Percentiles rank a stretch among this genome's conserved stretches.
These are phyloP conservation scores for Tulasnella sp. DNA, from an alignment of 768 basidiomycete genomes.

Conservation along the genomic window DNA sequence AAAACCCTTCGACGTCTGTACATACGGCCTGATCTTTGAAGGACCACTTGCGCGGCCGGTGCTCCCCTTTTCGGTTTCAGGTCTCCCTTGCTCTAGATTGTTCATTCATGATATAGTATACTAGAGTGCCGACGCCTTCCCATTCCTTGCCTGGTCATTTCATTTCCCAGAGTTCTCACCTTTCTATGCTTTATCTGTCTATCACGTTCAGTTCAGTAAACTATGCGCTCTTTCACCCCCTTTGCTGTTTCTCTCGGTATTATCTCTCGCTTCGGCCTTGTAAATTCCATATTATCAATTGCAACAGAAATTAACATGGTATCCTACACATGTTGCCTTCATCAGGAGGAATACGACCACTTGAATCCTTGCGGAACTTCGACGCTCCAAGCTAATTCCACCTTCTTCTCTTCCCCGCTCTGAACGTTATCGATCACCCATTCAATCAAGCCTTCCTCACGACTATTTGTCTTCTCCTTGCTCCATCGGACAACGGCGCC, in stretches of 20 bases:
- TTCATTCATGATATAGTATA: neutral
- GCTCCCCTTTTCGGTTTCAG: neutral
- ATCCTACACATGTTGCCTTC: neutral
- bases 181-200: constrained; percentile 8
- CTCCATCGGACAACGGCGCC: constrained; percentile 18
- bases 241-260: neutral
- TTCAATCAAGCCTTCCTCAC: constrained; percentile 23
- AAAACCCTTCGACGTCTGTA: constrained; percentile 5
- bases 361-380: constrained; percentile 20
- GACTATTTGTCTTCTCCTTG: neutral
- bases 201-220: neutral
- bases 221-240: neutral
- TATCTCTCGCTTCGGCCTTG: constrained; percentile 1
- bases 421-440: constrained; percentile 11
- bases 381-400: constrained; percentile 16
- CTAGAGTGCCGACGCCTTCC: neutral
- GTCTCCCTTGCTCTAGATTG: neutral
- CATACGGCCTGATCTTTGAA: neutral
- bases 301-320: neutral
- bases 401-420: constrained; percentile 13
- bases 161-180: neutral
- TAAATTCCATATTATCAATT: constrained; percentile 6
- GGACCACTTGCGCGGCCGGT: neutral
- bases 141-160: neutral
- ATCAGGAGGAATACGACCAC: constrained; percentile 3